Evolutionary conservation across 164 flowering plant genomes (phyloP), one percentile per base, ranked within the genome.

Genomic region (Warburgia ugandensis): DNA sequence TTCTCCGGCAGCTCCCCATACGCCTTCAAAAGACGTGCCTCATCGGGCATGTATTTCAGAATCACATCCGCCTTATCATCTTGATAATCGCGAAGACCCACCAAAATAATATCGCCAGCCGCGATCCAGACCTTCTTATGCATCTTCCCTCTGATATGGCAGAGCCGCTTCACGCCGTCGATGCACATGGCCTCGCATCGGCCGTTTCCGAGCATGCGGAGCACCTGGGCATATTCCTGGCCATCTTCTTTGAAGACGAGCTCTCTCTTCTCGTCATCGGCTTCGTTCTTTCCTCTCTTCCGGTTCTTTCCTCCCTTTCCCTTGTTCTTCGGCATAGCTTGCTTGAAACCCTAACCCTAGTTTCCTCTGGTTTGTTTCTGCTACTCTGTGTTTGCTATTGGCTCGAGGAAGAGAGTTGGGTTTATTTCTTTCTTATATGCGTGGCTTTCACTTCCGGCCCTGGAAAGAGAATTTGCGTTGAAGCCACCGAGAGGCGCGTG

Each of bases 111-210:
- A 33, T 63, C 67, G 0, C 67, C 67, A 13, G 67, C 62, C 12
- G 67, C 67, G 54, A 63, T 63, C 67, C 67, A 63, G 29, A 63
- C 67, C 53, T 63, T 63, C 56, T 63, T 63, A 46, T 63, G 67
- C 67, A 63, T 63, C 54, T 63, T 63, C 11, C 67, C 67, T 6
- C 67, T 40, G 54, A 63, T 63, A 36, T 63, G 67, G 50, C 67
- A 57, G 48, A 63, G 62, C 1, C 67, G 62, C 29, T 63, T 63
- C 26, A 54, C 37, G 25, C 67, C 67, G 37, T 76, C 80, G 46
- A 76, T 76, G 58, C 80, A 76, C 68, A 54, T 68, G 21, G 80
- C 77, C 50, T 76, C 81, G 48, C 81, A 77, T 3, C 81, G 73
- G 38, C 81, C 81, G 51, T 77, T 77, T 0, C 81, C 81, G 33